Base-by-base conservation (phyloP, 768 basidiomycete genomes). In the Mycena filopes region DNA sequence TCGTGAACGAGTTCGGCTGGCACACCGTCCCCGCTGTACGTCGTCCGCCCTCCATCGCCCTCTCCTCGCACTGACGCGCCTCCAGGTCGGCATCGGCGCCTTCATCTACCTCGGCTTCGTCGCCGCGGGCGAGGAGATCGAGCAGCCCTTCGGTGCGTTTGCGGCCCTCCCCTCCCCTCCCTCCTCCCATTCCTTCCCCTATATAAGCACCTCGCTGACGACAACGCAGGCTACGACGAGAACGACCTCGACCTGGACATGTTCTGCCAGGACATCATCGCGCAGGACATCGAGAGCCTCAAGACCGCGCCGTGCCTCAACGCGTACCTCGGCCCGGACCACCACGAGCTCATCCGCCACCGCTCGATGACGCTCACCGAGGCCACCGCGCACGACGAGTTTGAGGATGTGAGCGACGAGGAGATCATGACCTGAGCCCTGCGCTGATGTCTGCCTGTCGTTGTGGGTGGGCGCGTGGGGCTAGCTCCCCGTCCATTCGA, bases 21-120 rank as follows among this genome's bases (percentile, higher is more conserved):
- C 84, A 86, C 72, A 84, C 89, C 6, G 87, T 92, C 45, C 86
- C 87, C 1, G 90, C 89, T 41, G 88, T 66, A 5, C 45, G 65
- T 58, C 29, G 10, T 3, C n/a, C n/a, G 29, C 33, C 25, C 11
- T 0, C n/a, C 3, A n/a, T 20, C 25, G 29, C 6, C 21, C 4
- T 20, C 2, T 11, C 6, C 3, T 25, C 23, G 9, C 29, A 21
- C 53, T 36, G 21, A 60, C 36, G 6, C 33, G n/a, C 8, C 21
- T 12, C 12, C 60, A 66, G 65, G 65, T 89, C 7, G 80, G 81
- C 18, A 82, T 91, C 43, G 89, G 90, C 2, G 79, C 88, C 0
- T 90, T 90, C 76, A 89, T 91, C 58, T 92, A 90, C 75, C 83
- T 92, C n/a, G 90, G 89, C 25, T 90, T 92, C 74, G 72, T 93